Percentiles rank a stretch among this genome's conserved stretches.
phyloP scores from a whole-genome alignment of 352 stramenopile species.

The Phytophthora pinifolia region DNA sequence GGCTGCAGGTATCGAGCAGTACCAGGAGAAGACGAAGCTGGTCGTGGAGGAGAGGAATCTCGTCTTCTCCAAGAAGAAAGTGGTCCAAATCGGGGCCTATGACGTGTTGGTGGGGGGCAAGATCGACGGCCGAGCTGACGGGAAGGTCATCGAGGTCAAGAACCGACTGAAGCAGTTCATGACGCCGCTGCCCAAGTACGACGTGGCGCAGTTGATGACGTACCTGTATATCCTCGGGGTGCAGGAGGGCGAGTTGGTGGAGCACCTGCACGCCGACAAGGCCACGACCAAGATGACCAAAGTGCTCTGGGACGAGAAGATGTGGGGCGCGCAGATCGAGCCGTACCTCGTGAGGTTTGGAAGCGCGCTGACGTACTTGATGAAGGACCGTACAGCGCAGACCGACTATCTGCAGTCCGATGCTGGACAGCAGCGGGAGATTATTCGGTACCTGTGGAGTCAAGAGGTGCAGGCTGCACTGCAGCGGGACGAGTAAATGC shows the following conservation, averaged over 20 bases:
- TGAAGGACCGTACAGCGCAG: constrained; percentile 61
- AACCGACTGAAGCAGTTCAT: constrained; percentile 77
- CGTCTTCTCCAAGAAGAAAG: constrained; percentile 71
- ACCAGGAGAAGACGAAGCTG: constrained; percentile 58
- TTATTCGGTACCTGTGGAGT: constrained; percentile 75
- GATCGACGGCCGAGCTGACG: constrained; percentile 75
- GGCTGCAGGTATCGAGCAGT: constrained; percentile 63
- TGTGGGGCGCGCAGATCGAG: constrained; percentile 70
- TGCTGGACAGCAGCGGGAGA: constrained; percentile 53
- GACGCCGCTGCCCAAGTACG: constrained; percentile 72
- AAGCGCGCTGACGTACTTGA: constrained; percentile 70
- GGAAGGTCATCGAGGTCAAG: constrained; percentile 86
- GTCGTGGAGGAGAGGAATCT: constrained; percentile 72
- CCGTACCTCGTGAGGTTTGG: constrained; percentile 73
- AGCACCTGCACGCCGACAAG: constrained; percentile 64
- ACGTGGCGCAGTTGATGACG: constrained; percentile 82
- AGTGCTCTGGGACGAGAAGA: constrained; percentile 58
- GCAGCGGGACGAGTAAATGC: constrained; percentile 1
- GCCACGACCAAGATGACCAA: constrained; percentile 68
- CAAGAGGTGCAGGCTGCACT: constrained; percentile 24
- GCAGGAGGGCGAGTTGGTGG: constrained; percentile 74
- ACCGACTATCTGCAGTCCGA: constrained; percentile 49
- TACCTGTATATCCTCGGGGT: constrained; percentile 79
- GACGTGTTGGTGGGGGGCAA: constrained; percentile 79
- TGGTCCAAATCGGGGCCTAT: constrained; percentile 47